Evolutionary conservation across 169 alveolate species (phyloP), one percentile per base, ranked within the genome.

Genomic region (Besnoitia besnoiti): DNA sequence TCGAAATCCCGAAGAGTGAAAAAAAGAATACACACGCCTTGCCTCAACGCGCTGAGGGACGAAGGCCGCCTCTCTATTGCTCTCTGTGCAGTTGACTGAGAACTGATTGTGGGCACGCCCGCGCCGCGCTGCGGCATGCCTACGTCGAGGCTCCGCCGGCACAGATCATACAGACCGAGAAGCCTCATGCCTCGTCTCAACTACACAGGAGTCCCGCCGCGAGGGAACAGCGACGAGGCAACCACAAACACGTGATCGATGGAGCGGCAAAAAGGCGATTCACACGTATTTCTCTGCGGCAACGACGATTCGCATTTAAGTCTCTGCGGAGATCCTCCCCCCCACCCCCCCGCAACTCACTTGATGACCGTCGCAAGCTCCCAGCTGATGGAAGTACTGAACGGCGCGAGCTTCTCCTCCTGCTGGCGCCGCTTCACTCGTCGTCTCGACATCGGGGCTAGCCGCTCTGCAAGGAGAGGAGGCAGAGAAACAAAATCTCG

Each of bases 351-450:
- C 14, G 14, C 24, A 24, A 67, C 61, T 46, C 49, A 87, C 91
- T 89, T 89, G 50, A 89, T 89, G 42, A 89, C 88, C 0, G 88
- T 75, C 19, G 92, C 92, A 12, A 89, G 33, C 51, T 89, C 92
- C 92, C 92, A 89, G 85, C 88, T 89, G 50, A 89, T 67, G 35
- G 92, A 89, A 8, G 92, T 75, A 39, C 40, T 16, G 55, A 40
- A 8, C 37, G 61, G 5, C 12, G 61, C 61, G 40, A 3, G 35
- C 87, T 77, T 10, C 59, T 77, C 42, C 40, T 67, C 59, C 35
- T 40, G 87, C 39, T 37, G 87, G 12, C 40, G 37, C 39, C 87
- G 49, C 87, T 77, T 77, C 87, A 77, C 37, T 16, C 87, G 10
- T 14, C 87, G 87, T 21, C 87, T 24, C 1, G 61, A 42, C 30